Evolutionary conservation across 805 yeast species (phyloP).

Genomic region (Kodamaea sagamina): DNA sequence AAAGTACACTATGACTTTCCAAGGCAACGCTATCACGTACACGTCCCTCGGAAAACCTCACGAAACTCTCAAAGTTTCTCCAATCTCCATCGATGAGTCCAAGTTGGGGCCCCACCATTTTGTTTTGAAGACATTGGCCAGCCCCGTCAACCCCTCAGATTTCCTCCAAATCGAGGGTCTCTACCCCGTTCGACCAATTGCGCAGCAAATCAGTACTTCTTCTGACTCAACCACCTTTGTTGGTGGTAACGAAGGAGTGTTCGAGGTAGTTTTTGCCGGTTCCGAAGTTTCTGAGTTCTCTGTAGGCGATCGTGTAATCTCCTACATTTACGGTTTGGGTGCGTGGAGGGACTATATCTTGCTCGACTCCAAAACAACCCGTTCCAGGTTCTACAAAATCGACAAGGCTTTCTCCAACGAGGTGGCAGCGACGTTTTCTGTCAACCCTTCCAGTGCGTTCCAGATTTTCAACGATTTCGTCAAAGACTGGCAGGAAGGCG

Average conservation of each 20-base stretch:
- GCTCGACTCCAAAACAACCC: conserved; percentile 37
- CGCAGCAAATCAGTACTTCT: conserved; percentile 20
- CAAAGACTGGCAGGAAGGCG: conserved; percentile 40
- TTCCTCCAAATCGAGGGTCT: conserved; percentile 77
- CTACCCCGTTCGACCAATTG: conserved; percentile 70
- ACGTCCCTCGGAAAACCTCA: conserved; percentile 53
- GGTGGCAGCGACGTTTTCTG: conserved; percentile 23
- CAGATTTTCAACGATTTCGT: conserved; percentile 21
- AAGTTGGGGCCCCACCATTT: conserved; percentile 38
- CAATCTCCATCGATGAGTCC: conserved; percentile 24
- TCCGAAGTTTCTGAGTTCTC: conserved; percentile 16
- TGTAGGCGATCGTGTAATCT: conserved; percentile 23
- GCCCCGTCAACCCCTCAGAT: conserved; percentile 90
- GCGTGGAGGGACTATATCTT: conserved; percentile 26
- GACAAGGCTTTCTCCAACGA: conserved; percentile 28
- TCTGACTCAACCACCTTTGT: too few relatives aligned
- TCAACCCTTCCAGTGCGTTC: conserved; percentile 24
- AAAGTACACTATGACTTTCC: too few relatives aligned
- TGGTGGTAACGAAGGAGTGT: conserved; percentile 42
- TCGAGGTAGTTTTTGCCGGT: conserved; percentile 20
- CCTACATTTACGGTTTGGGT: conserved; percentile 21
- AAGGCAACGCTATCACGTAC: too few relatives aligned
- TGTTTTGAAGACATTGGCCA: conserved; percentile 67
- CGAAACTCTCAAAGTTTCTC: conserved; percentile 28
- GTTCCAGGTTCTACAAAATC: conserved; percentile 42